These are phyloP conservation scores for Chaetomium tenue DNA, from an alignment of 495 filamentous ascomycete species.

Conservation along the genomic window DNA sequence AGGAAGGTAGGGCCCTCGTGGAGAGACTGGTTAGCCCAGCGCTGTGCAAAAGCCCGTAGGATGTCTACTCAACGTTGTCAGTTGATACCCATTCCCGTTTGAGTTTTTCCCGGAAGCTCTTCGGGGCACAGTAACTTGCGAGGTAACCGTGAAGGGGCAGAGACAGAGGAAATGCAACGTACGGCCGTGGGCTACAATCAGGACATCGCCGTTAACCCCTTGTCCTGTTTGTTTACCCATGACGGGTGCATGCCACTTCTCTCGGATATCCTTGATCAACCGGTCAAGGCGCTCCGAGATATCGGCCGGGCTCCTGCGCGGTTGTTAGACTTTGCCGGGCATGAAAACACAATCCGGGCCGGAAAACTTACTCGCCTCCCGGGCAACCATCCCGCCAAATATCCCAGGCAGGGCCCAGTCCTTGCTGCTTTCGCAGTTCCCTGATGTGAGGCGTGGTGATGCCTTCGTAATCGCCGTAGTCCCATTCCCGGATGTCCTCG, in stretches of 20 bases:
- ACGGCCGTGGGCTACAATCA: slow-evolving; percentile 78
- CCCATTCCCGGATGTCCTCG: slow-evolving; percentile 85
- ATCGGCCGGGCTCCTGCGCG: slow-evolving; percentile 55
- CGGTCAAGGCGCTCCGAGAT: slow-evolving; percentile 67
- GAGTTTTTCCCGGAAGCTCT: no score
- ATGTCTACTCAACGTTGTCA: slow-evolving; percentile 40
- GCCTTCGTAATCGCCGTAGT: slow-evolving; percentile 94
- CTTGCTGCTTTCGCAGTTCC: slow-evolving; percentile 56
- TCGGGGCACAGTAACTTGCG: no score
- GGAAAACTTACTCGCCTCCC: slow-evolving; percentile 55
- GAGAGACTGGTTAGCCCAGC: slow-evolving; percentile 73
- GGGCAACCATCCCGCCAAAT: slow-evolving; percentile 84
- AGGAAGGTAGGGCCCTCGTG: slow-evolving; percentile 64
- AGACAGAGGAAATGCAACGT: no score
- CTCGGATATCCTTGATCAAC: slow-evolving; percentile 70
- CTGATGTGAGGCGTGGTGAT: slow-evolving; percentile 73
- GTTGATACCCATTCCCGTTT: no score
- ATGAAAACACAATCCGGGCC: neutral
- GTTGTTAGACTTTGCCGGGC: neutral
- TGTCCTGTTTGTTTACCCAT: slow-evolving; percentile 48
- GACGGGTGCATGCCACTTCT: slow-evolving; percentile 53
- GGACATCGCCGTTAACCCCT: slow-evolving; percentile 48
- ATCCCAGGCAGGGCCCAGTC: slow-evolving; percentile 64
- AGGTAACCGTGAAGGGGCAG: no score
- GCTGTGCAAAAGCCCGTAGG: slow-evolving; percentile 83